Conservation (phyloP, 2,329 filamentous ascomycete genomes). For the Fusarium foetens region DNA sequence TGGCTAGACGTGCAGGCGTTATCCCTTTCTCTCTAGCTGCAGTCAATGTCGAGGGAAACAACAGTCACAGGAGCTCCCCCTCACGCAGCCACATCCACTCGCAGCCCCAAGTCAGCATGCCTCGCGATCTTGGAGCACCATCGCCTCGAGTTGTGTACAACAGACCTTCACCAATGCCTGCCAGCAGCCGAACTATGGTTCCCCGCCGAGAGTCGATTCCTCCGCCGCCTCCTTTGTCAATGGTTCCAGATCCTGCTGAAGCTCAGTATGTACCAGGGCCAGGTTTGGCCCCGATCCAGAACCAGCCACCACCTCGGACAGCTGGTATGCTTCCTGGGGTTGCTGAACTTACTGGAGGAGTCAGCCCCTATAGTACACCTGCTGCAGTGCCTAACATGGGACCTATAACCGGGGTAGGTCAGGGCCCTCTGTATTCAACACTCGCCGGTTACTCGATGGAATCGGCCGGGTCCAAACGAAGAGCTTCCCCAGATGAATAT, state of each 20-base stretch:
- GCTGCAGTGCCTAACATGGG: constrained; percentile 48
- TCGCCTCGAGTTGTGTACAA: constrained; percentile 56
- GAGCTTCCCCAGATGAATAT: constrained; percentile 58
- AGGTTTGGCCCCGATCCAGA: constrained; percentile 65
- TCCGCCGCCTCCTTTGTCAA: constrained; percentile 44
- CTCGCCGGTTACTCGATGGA: constrained; percentile 54
- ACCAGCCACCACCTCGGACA: constrained; percentile 52
- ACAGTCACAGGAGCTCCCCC: constrained; percentile 52
- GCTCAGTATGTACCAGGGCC: constrained; percentile 51
- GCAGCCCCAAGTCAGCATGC: constrained; percentile 59
- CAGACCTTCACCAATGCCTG: constrained; percentile 49
- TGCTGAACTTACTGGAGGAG: constrained; percentile 71
- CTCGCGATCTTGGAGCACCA: constrained; percentile 55
- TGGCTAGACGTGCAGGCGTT: constrained; percentile 91
- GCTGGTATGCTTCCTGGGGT: constrained; percentile 67
- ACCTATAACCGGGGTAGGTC: constrained; percentile 48
- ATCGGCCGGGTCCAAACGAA: constrained; percentile 60
- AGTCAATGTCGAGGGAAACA: constrained; percentile 59
- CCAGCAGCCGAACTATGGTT: constrained; percentile 51
- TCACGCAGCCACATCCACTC: constrained; percentile 55
- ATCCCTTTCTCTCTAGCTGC: constrained; percentile 81
- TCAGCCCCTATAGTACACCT: constrained; percentile 69
- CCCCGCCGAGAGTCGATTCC: constrained; percentile 56
- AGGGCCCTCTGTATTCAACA: constrained; percentile 48
- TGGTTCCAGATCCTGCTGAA: constrained; percentile 48